Evolutionary conservation across 1,139 yeast species (phyloP).

Genomic region (Candida buenavistaensis): DNA sequence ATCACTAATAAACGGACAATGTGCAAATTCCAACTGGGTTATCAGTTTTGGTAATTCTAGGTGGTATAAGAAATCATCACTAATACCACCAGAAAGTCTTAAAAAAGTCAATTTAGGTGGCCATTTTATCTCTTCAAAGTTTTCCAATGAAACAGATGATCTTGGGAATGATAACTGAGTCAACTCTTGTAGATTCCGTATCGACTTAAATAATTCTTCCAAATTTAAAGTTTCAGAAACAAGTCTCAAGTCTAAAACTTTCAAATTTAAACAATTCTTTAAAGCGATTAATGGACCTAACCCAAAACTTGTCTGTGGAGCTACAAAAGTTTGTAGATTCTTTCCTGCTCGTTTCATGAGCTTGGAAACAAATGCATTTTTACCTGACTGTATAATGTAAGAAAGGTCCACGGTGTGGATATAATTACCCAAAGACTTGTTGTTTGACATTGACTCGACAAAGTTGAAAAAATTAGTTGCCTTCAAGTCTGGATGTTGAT

Average conservation of each 20-base stretch:
- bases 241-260: slow-evolving; percentile 73
- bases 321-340: slow-evolving; percentile 66
- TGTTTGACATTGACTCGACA: slow-evolving; percentile 63
- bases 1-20: slow-evolving; percentile 76
- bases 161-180: slow-evolving; percentile 86
- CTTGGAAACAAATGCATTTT: slow-evolving; percentile 85
- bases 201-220: slow-evolving; percentile 74
- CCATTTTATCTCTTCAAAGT: slow-evolving; percentile 62
- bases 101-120: slow-evolving; percentile 72
- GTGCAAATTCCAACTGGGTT: slow-evolving; percentile 73
- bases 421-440: slow-evolving; percentile 40
- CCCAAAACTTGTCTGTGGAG: slow-evolving; percentile 96
- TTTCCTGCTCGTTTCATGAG: slow-evolving; percentile 72
- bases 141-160: slow-evolving; percentile 76
- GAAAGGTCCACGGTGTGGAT: slow-evolving; percentile 67
- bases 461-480: slow-evolving; percentile 71
- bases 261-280: slow-evolving; percentile 63
- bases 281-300: slow-evolving; percentile 81
- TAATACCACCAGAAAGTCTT: slow-evolving; percentile 84
- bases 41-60: slow-evolving; percentile 73
- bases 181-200: slow-evolving; percentile 57
- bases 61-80: slow-evolving; percentile 70
- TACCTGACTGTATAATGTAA: slow-evolving; percentile 85
- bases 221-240: slow-evolving; percentile 90
- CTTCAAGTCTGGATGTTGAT: slow-evolving; percentile 58